Conservation (phyloP, 2,329 filamentous ascomycete genomes). For the Alternaria dauci region DNA sequence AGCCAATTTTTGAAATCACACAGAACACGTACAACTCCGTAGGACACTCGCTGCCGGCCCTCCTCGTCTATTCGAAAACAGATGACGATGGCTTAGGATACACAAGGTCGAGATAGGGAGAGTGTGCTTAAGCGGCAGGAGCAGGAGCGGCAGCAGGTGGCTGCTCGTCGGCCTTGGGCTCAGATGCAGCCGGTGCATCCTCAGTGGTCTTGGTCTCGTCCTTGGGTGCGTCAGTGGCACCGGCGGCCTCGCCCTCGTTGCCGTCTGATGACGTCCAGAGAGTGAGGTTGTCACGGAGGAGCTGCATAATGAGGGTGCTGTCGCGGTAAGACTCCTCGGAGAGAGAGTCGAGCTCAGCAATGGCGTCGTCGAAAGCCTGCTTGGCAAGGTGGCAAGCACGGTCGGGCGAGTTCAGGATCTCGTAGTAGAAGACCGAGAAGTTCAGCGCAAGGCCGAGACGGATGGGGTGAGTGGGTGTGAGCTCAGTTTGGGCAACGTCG, state of each 20-base stretch:
- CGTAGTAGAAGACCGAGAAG: conserved; percentile 99
- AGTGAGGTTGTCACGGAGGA: conserved; percentile 96
- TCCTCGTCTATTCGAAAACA: conserved; percentile 45
- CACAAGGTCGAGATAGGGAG: conserved; percentile 45
- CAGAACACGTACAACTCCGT: conserved; percentile 51
- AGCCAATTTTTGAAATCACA: conserved; percentile 52
- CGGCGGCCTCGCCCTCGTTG: conserved; percentile 75
- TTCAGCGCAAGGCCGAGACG: conserved; percentile 96
- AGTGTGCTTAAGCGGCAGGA: conserved; percentile 45
- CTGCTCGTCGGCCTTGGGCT: conserved; percentile 44
- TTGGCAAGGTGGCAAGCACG: conserved; percentile 98
- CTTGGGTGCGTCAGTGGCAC: conserved; percentile 66
- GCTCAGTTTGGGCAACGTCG: conserved; percentile 96
- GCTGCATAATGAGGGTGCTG: conserved; percentile 99
- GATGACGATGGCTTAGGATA: conserved; percentile 43
- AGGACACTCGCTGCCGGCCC: conserved; percentile 49
- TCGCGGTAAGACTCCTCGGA: conserved; percentile 99
- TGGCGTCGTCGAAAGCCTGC: conserved; percentile 98
- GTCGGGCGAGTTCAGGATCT: conserved; percentile 98
- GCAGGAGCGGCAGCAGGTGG: conserved; percentile 42
- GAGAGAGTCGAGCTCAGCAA: conserved; percentile 96
- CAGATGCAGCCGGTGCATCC: conserved; percentile 55
- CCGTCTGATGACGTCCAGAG: conserved; percentile 97
- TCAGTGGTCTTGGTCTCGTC: conserved; percentile 67
- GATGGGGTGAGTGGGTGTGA: conserved; percentile 97